phyloP scores from a whole-genome alignment of 352 stramenopile species.

The Globisporangium polare region DNA sequence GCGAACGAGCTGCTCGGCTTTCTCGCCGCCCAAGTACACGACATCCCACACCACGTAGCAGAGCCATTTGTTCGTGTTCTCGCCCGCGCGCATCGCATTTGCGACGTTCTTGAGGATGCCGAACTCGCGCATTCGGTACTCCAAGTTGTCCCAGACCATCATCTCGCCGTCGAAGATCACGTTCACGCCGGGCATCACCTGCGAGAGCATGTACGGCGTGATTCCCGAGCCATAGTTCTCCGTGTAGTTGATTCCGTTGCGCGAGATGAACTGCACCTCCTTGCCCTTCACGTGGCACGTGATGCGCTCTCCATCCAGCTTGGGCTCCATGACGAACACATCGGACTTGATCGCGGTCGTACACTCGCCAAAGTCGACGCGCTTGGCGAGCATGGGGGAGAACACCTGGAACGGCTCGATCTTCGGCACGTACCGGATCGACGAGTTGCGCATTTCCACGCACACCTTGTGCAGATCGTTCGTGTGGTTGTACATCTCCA shows the following conservation, averaged over 20 bases:
- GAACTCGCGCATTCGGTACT: constrained; percentile 75
- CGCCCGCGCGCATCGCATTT: constrained; percentile 44
- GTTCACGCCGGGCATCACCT: constrained; percentile 55
- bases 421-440: constrained; percentile 73
- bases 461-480: constrained; percentile 82
- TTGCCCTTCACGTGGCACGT: constrained; percentile 65
- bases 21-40: constrained; percentile 59
- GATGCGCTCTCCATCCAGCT: constrained; percentile 82
- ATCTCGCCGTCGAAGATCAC: constrained; percentile 86
- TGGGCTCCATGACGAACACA: constrained; percentile 80
- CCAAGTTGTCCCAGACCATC: constrained; percentile 86
- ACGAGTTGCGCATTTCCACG: constrained; percentile 67
- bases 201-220: constrained; percentile 51
- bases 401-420: constrained; percentile 84
- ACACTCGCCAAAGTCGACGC: constrained; percentile 80
- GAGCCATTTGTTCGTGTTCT: constrained; percentile 66
- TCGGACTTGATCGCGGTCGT: constrained; percentile 65
- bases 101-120: constrained; percentile 79
- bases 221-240: constrained; percentile 65
- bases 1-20: constrained; percentile 46
- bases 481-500: constrained; percentile 88
- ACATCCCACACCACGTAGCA: constrained; percentile 87
- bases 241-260: constrained; percentile 83
- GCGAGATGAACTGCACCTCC: constrained; percentile 78
- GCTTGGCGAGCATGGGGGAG: constrained; percentile 83